These are phyloP conservation scores for Rhizoclosmatium sp. DNA, from an alignment of 192 early-diverging fungal species.

Conservation along the genomic window DNA sequence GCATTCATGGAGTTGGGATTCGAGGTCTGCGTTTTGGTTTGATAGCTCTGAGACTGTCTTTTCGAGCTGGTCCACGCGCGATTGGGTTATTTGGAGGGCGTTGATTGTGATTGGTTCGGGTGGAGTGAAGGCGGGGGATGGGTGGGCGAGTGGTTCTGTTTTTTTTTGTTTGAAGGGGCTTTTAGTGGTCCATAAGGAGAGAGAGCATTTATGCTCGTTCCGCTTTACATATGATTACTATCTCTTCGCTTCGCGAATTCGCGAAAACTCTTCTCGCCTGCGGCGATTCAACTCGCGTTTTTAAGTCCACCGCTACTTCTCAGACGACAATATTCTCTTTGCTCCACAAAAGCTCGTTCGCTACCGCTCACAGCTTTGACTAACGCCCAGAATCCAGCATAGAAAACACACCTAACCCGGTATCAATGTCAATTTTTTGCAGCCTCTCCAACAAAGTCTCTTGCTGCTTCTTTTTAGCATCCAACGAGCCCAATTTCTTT, in stretches of 20 bases:
- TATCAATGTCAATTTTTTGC: constrained; percentile 66
- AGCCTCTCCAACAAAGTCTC: constrained; percentile 52
- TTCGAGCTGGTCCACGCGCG: constrained; percentile 42
- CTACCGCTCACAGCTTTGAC: neutral
- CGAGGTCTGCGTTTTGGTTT: constrained; percentile 51
- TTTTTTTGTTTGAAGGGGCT: neutral
- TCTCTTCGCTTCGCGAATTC: too few relatives aligned
- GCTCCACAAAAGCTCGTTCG: neutral
- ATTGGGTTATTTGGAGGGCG: constrained; percentile 43
- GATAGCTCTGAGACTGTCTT: constrained; percentile 33
- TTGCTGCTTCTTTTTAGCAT: constrained; percentile 8
- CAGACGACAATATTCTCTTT: too few relatives aligned
- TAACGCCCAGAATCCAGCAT: neutral
- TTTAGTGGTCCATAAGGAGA: too few relatives aligned
- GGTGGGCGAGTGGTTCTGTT: constrained; percentile 46
- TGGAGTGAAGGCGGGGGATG: constrained; percentile 25
- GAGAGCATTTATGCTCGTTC: too few relatives aligned
- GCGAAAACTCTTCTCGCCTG: too few relatives aligned
- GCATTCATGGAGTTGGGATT: constrained; percentile 35
- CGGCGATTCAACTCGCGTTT: too few relatives aligned
- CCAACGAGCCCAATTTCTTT: neutral
- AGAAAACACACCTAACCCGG: constrained; percentile 49
- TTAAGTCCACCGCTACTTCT: too few relatives aligned
- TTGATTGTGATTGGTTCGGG: constrained; percentile 50
- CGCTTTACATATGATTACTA: too few relatives aligned